Conservation (phyloP, 352 stramenopile genomes). For the Phytophthora hybrid region DNA sequence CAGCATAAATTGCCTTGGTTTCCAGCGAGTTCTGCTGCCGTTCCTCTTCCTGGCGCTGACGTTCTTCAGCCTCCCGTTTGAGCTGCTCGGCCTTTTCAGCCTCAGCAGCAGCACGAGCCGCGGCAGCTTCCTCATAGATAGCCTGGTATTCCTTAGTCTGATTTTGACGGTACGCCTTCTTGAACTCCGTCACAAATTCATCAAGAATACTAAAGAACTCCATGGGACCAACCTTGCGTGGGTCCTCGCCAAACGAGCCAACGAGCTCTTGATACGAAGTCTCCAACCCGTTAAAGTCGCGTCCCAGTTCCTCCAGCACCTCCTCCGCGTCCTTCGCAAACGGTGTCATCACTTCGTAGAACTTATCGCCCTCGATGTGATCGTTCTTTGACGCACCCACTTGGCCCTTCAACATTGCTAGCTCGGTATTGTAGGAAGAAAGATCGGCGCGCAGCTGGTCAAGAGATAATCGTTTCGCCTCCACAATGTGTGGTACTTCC, state of each 20-base stretch:
- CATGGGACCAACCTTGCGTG: slow-evolving; percentile 80
- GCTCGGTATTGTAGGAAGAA: slow-evolving; percentile 83
- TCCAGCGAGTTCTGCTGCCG: slow-evolving; percentile 60
- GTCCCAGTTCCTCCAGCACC: slow-evolving; percentile 81
- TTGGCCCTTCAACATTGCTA: slow-evolving; percentile 87
- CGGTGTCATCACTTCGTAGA: slow-evolving; percentile 85
- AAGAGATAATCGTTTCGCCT: slow-evolving; percentile 82
- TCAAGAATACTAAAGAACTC: slow-evolving; percentile 88
- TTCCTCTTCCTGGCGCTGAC: slow-evolving; percentile 61
- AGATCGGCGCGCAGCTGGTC: slow-evolving; percentile 86
- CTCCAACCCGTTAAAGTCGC: slow-evolving; percentile 79
- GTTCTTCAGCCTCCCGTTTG: slow-evolving; percentile 63
- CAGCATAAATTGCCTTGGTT: slow-evolving; percentile 66
- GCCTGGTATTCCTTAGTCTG: slow-evolving; percentile 87
- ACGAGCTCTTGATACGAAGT: slow-evolving; percentile 82
- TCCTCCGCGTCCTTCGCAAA: slow-evolving; percentile 85
- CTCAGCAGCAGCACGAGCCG: slow-evolving; percentile 55
- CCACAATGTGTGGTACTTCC: slow-evolving; percentile 80
- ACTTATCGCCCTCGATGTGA: slow-evolving; percentile 75
- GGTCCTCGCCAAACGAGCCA: slow-evolving; percentile 86
- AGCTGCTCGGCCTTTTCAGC: slow-evolving; percentile 57
- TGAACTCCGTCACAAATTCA: slow-evolving; percentile 88
- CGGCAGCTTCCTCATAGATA: slow-evolving; percentile 74
- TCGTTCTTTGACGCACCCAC: slow-evolving; percentile 81
- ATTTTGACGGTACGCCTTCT: slow-evolving; percentile 90